Conservation (phyloP, 192 early-diverging fungal genomes). For the Coemansia sp. region DNA sequence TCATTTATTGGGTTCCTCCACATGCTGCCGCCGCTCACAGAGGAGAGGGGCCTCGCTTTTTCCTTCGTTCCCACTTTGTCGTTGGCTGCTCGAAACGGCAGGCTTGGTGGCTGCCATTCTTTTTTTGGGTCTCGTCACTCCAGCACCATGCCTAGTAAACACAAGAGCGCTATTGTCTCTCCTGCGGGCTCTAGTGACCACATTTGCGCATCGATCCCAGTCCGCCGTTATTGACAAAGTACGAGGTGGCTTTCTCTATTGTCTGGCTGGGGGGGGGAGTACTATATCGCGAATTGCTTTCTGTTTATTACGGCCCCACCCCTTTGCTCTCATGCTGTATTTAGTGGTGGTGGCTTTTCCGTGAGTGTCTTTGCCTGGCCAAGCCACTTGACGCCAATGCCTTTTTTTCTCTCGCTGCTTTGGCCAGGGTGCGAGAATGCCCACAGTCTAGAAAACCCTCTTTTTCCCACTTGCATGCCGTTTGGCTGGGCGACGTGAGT, state of each 20-base stretch:
- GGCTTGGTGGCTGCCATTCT: not conserved
- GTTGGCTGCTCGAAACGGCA: not conserved
- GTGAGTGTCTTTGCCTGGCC: not conserved
- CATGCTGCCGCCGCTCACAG: not conserved
- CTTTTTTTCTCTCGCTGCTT: not conserved
- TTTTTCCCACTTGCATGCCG: not conserved
- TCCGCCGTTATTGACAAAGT: not conserved
- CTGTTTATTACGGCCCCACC: not conserved
- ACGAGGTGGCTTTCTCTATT: not conserved
- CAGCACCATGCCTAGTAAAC: not conserved
- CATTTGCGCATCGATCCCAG: slow-evolving; percentile 1
- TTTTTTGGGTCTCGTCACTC: not conserved
- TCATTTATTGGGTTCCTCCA: not conserved
- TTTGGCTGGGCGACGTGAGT: not conserved
- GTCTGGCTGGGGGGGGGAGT: not conserved
- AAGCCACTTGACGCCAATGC: not conserved
- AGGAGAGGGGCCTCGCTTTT: not conserved
- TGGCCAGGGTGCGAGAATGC: not conserved
- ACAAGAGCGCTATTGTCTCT: not conserved
- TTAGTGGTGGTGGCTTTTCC: not conserved
- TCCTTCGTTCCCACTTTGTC: not conserved
- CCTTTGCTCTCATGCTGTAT: not conserved
- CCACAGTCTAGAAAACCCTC: not conserved
- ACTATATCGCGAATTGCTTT: not conserved
- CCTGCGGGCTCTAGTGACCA: not conserved